Percentiles rank a stretch among this genome's conserved stretches.
phyloP scores from a whole-genome alignment of 768 basidiomycete genomes.

The Mycena vulgaris region DNA sequence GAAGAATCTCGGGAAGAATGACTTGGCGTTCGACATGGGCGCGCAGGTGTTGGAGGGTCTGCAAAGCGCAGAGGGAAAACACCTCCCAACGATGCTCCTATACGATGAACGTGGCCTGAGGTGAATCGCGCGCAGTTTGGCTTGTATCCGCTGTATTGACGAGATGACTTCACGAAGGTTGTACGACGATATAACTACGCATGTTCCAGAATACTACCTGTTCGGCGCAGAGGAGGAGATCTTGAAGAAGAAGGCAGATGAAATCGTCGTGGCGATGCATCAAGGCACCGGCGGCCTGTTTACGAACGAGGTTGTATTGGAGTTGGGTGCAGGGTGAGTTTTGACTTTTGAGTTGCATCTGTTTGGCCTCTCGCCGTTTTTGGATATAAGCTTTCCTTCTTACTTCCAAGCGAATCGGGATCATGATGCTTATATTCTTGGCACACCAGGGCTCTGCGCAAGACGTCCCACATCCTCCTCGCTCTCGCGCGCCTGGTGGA shows the following conservation, averaged over 20 bases:
- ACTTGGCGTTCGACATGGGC: constrained; percentile 48
- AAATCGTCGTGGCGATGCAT: constrained; percentile 86
- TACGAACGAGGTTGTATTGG: constrained; percentile 77
- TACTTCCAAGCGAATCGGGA: constrained; percentile 1
- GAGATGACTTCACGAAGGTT: constrained; percentile 55
- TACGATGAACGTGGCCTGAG: constrained; percentile 90
- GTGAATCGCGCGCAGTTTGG: not conserved
- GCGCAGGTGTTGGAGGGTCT: constrained; percentile 31
- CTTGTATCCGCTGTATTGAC: not conserved
- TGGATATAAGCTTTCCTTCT: constrained; percentile 27
- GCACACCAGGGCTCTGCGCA: constrained; percentile 79
- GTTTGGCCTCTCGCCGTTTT: not conserved
- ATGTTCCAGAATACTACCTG: constrained; percentile 89
- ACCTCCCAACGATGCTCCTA: constrained; percentile 37
- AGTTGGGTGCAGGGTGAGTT: constrained; percentile 94
- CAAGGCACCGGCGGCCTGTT: constrained; percentile 50
- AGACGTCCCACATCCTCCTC: constrained; percentile 87
- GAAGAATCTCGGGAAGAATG: constrained; percentile 44
- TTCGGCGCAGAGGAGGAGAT: constrained; percentile 92
- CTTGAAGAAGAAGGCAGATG: constrained; percentile 76
- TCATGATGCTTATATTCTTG: constrained; percentile 22
- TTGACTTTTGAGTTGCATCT: not conserved
- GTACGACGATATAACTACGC: constrained; percentile 89
- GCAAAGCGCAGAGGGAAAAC: constrained; percentile 11
- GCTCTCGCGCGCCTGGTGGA: constrained; percentile 74